Evolutionary conservation across 2,329 filamentous ascomycete genomes (phyloP), one percentile per base, ranked within the genome.

Genomic region (Ophiostoma montium): DNA sequence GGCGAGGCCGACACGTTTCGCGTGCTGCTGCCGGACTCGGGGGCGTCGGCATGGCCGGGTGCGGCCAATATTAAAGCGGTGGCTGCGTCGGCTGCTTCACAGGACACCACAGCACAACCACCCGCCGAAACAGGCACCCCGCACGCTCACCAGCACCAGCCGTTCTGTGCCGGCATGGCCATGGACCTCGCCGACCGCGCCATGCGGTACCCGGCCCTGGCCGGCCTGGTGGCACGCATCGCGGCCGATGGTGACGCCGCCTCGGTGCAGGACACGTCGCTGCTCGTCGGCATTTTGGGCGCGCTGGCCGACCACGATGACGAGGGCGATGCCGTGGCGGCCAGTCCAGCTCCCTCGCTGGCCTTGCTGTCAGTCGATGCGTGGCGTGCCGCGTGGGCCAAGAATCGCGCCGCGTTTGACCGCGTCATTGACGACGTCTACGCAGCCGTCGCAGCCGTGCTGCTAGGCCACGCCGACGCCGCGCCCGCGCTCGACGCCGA

Each of bases 1-100:
- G 87, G 79, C 50, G 86, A 89, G 54, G 82, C 84, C 53, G 90
- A 96, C 58, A 83, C 77, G 0, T 96, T 96, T 61, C 78, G 80
- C 49, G 68, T 95, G 32, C 77, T 89, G 57, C 84, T 79, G 42
- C 72, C 78, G 5, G 71, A 74, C 11, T 78, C 77, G 1, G 50
- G 45, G 44, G 30, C 21, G 1, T 23, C 36, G 7, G 50, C 46
- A 11, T 55, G 53, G 52, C 51, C 51, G 10, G 8, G n/a, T 2
- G 16, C 27, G 3, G 23, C 45, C 15, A 43, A 49, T 11, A 44
- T 48, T 33, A 54, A 52, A 15, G 49, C 49, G 13, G 33, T 48
- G 7, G 39, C 50, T 0, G 35, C 42, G 12, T 18, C 35, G 39
- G 38, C 33, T 6, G 38, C 49, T 15, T 31, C 45, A 48, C 21